Conservation (phyloP, 139 green algal genomes). For the Coccomyxa sp. region DNA sequence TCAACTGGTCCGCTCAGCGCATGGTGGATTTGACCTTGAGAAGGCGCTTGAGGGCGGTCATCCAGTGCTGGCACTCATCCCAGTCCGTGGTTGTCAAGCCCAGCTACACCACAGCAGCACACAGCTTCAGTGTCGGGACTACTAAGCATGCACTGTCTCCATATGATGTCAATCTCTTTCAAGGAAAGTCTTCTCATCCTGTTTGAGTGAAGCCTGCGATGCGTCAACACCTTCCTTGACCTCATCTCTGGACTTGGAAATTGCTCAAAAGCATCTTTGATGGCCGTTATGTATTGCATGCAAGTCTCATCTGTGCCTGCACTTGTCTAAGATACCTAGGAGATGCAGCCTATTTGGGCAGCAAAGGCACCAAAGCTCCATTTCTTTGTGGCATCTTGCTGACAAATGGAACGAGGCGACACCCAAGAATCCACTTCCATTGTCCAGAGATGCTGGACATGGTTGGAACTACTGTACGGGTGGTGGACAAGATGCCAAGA, state of each 20-base stretch:
- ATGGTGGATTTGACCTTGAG: conserved; percentile 62
- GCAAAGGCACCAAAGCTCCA: too few relatives aligned
- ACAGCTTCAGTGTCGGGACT: background rate
- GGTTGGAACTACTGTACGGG: too few relatives aligned
- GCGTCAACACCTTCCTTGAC: background rate
- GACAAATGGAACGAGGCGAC: too few relatives aligned
- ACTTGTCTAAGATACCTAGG: too few relatives aligned
- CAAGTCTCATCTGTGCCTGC: too few relatives aligned
- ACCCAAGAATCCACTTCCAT: too few relatives aligned
- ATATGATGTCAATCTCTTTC: too few relatives aligned
- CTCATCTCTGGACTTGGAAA: background rate
- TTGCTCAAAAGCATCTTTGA: background rate
- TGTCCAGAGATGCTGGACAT: too few relatives aligned
- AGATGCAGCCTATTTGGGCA: too few relatives aligned
- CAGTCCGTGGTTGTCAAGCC: conserved; percentile 89
- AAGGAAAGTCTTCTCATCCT: background rate
- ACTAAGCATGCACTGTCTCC: background rate
- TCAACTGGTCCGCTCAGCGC: background rate
- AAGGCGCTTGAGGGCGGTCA: conserved; percentile 91
- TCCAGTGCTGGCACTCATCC: conserved; percentile 89
- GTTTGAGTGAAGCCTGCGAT: background rate
- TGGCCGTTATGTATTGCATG: too few relatives aligned
- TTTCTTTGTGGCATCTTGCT: too few relatives aligned
- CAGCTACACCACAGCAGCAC: conserved; percentile 51
- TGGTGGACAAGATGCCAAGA: too few relatives aligned